Conservation (phyloP, 2,329 filamentous ascomycete genomes). For the Penicillium oxalicum region DNA sequence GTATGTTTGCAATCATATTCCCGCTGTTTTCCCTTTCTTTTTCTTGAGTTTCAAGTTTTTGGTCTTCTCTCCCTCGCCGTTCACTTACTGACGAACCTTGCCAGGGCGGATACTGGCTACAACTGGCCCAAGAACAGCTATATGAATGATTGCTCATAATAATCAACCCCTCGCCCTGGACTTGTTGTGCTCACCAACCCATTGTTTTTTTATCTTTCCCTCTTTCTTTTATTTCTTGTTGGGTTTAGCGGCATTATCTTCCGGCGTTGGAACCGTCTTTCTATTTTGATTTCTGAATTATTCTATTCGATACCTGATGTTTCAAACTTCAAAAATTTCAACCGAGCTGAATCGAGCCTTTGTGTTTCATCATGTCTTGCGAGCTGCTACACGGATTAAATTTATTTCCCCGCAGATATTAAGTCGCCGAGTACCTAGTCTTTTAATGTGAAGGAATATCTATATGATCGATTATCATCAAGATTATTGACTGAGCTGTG, state of each 20-base stretch:
- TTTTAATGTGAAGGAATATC: too few relatives aligned
- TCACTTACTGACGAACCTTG: not conserved
- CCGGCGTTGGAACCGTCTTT: conserved; percentile 21
- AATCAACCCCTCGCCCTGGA: not conserved
- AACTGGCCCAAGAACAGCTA: conserved; percentile 57
- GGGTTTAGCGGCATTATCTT: conserved; percentile 26
- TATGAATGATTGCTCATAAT: conserved; percentile 49
- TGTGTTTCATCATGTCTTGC: too few relatives aligned
- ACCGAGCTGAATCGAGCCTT: too few relatives aligned
- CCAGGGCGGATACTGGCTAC: conserved; percentile 47
- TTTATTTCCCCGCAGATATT: too few relatives aligned
- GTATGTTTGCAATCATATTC: conserved; percentile 33
- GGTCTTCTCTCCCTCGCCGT: too few relatives aligned
- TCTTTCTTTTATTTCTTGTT: conserved; percentile 9
- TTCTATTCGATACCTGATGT: conserved; percentile 7
- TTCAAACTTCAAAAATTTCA: not conserved
- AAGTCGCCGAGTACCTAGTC: too few relatives aligned
- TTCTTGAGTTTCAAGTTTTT: not conserved
- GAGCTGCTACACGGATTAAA: too few relatives aligned
- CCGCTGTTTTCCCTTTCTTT: not conserved
- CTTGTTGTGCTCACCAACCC: not conserved
- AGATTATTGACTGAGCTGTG: too few relatives aligned
- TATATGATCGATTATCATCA: too few relatives aligned
- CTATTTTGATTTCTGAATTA: not conserved
- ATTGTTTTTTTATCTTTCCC: conserved; percentile 6